phyloP scores from a whole-genome alignment of 257 asterid genomes.

The Apocynum venetum region DNA sequence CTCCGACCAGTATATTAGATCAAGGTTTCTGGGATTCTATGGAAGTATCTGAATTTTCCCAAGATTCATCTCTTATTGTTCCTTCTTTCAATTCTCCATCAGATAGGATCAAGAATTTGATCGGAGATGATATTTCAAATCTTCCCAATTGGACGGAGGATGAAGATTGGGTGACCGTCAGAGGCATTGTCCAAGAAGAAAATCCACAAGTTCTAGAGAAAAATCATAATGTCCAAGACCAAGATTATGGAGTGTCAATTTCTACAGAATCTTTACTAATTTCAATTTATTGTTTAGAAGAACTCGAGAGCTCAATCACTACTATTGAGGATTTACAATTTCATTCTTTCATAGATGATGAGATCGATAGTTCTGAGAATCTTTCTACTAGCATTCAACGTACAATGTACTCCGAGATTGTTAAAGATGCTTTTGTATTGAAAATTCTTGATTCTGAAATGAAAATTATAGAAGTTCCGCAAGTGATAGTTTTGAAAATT shows the following conservation, averaged over 20 bases:
- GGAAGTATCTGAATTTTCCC: conserved; percentile 33
- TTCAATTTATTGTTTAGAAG: conserved; percentile 24
- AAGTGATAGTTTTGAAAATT: background rate
- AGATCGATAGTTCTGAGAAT: conserved; percentile 21
- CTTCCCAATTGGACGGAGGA: conserved; percentile 43
- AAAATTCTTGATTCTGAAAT: conserved; percentile 13
- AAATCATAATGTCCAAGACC: background rate
- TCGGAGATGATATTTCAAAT: conserved; percentile 17
- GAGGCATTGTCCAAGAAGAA: conserved; percentile 41
- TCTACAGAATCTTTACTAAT: conserved; percentile 14
- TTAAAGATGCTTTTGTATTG: conserved; percentile 21
- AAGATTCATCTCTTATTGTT: background rate
- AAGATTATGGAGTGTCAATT: conserved; percentile 17
- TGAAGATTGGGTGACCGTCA: conserved; percentile 63
- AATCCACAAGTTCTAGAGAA: background rate
- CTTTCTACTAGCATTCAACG: conserved; percentile 15
- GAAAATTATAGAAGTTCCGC: conserved; percentile 21
- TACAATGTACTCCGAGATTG: conserved; percentile 10
- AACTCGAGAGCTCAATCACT: conserved; percentile 17
- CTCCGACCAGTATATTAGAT: conserved; percentile 77
- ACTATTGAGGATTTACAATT: conserved; percentile 21
- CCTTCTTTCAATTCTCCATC: conserved; percentile 28
- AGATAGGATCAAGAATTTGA: conserved; percentile 40
- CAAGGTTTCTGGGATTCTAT: conserved; percentile 64
- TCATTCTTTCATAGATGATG: conserved; percentile 22